Evolutionary conservation across 306 rosid genomes (phyloP).

Genomic region (Hippophae rhamnoides): DNA sequence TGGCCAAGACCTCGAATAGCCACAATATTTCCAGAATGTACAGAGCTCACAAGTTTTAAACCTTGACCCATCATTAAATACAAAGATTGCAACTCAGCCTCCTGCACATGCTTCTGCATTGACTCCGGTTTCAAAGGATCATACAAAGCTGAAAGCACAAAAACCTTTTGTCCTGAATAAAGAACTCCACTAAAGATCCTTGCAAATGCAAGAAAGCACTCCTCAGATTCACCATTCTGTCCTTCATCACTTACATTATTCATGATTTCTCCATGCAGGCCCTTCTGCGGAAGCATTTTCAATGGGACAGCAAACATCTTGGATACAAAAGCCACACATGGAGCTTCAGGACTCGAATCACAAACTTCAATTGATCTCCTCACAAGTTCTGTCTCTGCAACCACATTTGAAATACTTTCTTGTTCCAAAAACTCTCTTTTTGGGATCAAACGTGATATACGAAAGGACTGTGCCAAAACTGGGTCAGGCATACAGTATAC

Average conservation of each 20-base stretch:
- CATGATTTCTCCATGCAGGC: conserved; percentile 23
- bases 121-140: conserved; percentile 75
- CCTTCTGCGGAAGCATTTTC: conserved; percentile 53
- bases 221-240: conserved; percentile 59
- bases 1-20: conserved; percentile 94
- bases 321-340: conserved; percentile 78
- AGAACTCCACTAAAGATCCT: conserved; percentile 83
- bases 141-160: conserved; percentile 82
- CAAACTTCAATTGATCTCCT: conserved; percentile 54
- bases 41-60: conserved; percentile 56
- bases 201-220: conserved; percentile 88
- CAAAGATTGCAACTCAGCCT: conserved; percentile 56
- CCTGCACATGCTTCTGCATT: conserved; percentile 70
- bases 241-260: conserved; percentile 32
- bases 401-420: conserved; percentile 19
- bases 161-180: conserved; percentile 51
- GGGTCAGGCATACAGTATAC: conserved; percentile 67
- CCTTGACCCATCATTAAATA: conserved; percentile 97
- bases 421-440: conserved; percentile 32
- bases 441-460: conserved; percentile 57
- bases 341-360: conserved; percentile 57
- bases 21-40: conserved; percentile 69
- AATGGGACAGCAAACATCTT: conserved; percentile 86
- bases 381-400: conserved; percentile 40
- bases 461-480: conserved; percentile 44